These are phyloP conservation scores for Cladophialophora bantiana DNA, from an alignment of 2,329 filamentous ascomycete genomes.

Conservation along the genomic window DNA sequence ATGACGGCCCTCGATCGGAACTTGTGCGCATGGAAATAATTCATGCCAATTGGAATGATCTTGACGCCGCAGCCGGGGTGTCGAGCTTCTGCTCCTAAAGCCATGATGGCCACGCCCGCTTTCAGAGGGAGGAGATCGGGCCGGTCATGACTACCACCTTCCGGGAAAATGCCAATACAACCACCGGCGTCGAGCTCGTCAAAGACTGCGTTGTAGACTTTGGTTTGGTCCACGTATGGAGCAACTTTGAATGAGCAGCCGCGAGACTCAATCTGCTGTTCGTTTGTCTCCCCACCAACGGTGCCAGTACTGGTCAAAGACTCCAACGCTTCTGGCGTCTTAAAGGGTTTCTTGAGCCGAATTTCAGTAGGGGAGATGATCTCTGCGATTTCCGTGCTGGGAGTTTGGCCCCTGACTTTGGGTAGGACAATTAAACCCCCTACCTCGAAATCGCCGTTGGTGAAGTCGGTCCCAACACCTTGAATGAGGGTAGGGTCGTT, in stretches of 20 bases:
- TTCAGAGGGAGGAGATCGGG: conserved; percentile 91
- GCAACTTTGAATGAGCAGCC: conserved; percentile 87
- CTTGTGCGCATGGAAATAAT: conserved; percentile 99
- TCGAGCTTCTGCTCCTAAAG: conserved; percentile 83
- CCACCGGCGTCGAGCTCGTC: conserved; percentile 79
- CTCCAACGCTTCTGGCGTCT: conserved; percentile 73
- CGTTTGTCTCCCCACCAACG: conserved; percentile 42
- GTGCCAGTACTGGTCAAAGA: conserved; percentile 79
- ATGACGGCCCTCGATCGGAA: conserved; percentile 95
- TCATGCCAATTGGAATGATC: conserved; percentile 98
- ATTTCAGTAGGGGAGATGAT: conserved; percentile 82
- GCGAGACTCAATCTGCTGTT: conserved; percentile 71
- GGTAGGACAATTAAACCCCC: conserved; percentile 89
- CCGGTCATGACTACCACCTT: conserved; percentile 94
- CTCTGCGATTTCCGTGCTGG: conserved; percentile 82
- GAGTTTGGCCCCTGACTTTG: conserved; percentile 78
- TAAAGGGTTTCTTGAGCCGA: conserved; percentile 85
- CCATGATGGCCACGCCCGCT: conserved; percentile 98
- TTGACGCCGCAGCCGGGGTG: conserved; percentile 87
- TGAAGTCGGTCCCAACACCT: conserved; percentile 82
- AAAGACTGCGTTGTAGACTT: conserved; percentile 94
- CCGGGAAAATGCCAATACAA: conserved; percentile 95
- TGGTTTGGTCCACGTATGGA: conserved; percentile 90
- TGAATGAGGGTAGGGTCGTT: conserved; percentile 82
- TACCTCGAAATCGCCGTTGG: conserved; percentile 71